Evolutionary conservation across 495 filamentous ascomycete species (phyloP), one percentile per base, ranked within the genome.

Genomic region (Echria macrotheca): DNA sequence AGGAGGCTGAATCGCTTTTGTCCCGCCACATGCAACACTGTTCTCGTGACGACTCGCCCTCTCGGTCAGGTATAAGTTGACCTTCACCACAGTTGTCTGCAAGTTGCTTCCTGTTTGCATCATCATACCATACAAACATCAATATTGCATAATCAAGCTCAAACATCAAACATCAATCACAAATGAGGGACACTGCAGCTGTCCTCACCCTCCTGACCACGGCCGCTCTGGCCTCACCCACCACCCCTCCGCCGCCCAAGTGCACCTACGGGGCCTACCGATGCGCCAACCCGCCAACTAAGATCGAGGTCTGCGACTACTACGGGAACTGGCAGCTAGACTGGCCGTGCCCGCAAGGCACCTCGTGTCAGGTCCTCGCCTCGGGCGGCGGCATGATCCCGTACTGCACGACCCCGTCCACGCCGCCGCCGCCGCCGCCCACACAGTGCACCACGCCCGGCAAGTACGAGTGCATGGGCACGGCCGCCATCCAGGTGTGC

Each of bases 391-490:
- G 25, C 24, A 44, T 31, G 41, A 29, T 44, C 14, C 41, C 41
- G n/a, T 44, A 29, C 41, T 44, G 41, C 25, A 19, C 22, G 4
- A 19, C 23, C 5, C 5, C 35, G 9, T 6, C 5, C 5, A 17
- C 8, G 8, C 35, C 35, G 35, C 5, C 9, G 5, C 7, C 35
- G 7, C 5, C 7, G 15, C 6, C 28, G 28, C n/a, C n/a, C n/a
- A n/a, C n/a, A n/a, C n/a, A n/a, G n/a, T 44, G 41, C 41, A 31
- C 41, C 23, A 44, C 41, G 41, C 41, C 41, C 23, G 41, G 41
- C 2, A 44, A 44, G 41, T 19, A 19, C 14, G 41, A 44, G 41
- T 44, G 41, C 14, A 10, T 44, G 23, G 41, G 41, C 4, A 17
- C 23, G 41, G 25, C 11, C 1, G 41, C 41, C 14, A 44, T 44